Base-by-base conservation (phyloP, 345 rosid genomes). In the Sonneratia alba region DNA sequence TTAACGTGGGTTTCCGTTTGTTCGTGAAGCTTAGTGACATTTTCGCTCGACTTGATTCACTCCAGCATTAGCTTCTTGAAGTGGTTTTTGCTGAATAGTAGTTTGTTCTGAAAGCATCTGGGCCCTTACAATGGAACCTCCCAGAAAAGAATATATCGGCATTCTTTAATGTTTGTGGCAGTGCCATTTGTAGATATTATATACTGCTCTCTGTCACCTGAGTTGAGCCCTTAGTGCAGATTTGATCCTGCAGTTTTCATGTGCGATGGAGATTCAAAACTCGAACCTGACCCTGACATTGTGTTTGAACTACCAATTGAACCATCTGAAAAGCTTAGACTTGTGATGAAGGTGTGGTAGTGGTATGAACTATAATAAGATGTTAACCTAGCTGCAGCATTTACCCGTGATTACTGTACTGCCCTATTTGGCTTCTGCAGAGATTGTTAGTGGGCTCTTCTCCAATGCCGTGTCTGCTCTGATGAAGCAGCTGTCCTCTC, bases 401-500 rank as follows among this genome's bases (percentile, higher is more conserved):
- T 36, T 74, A 36, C 51, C 34, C 36, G 15, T 3, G 53, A 70
- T 72, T 37, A 79, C 69, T 15, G 16, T 18, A 63, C 38, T 67
- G 59, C 40, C 19, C 2, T 74, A 57, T 68, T 56, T 43, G 48
- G 34, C 61, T 75, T 53, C 71, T 47, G 91, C 92, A 95, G 99
- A 85, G 94, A 86, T 91, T 83, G 82, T 92, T 22, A 83, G 77
- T 85, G 90, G 93, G 74, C 76, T 89, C 55, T 80, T 92, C 84
- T 80, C 98, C 38, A 90, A 90, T 81, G 88, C 82, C 5, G 82
- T 87, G 73, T 83, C 98, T 73, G 81, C 84, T 12, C 80, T 80
- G 36, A 80, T 89, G 94, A 95, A 95, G 85, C 87, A 97, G 99
- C 13, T 92, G 34, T 88, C 96, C 91, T 95, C 97, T 43, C 91